These are phyloP conservation scores for Suhomyces bokatorum DNA, from an alignment of 1,139 yeast species.

Conservation along the genomic window DNA sequence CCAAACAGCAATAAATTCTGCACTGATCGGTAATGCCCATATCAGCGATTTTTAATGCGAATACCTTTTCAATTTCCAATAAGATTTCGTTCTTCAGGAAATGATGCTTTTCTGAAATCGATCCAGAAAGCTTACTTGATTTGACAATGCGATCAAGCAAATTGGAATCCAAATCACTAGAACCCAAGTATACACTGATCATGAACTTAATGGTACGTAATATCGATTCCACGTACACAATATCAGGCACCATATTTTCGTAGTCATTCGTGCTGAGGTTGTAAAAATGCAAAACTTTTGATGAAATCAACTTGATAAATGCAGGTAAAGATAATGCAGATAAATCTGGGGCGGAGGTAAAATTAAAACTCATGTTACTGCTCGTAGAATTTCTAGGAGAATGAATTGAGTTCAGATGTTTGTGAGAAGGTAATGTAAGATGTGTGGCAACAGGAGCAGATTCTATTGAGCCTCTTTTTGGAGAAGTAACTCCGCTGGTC, in stretches of 20 bases:
- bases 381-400: slow-evolving; percentile 40
- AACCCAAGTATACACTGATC: slow-evolving; percentile 50
- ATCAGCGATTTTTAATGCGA: slow-evolving; percentile 39
- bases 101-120: slow-evolving; percentile 27
- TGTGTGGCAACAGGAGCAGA: slow-evolving; percentile 3
- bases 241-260: slow-evolving; percentile 80
- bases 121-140: slow-evolving; percentile 16
- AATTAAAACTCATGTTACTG: slow-evolving; percentile 24
- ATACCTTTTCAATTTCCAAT: slow-evolving; percentile 48
- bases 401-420: slow-evolving; percentile 3
- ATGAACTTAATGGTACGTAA: slow-evolving; percentile 64
- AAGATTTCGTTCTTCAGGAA: slow-evolving; percentile 45
- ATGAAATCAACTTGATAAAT: slow-evolving; percentile 45
- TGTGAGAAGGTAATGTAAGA: slow-evolving; percentile 1
- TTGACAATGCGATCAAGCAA: slow-evolving; percentile 17
- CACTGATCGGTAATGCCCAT: slow-evolving; percentile 57
- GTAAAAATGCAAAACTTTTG: slow-evolving; percentile 56
- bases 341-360: slow-evolving; percentile 27
- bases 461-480: slow-evolving; percentile 25
- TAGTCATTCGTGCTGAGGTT: slow-evolving; percentile 58
- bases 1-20: slow-evolving; percentile 63
- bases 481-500: slow-evolving; percentile 11
- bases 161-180: slow-evolving; percentile 36
- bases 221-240: slow-evolving; percentile 74
- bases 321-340: slow-evolving; percentile 42